phyloP scores from a whole-genome alignment of 345 rosid genomes.

The Mallotus nudiflorus region DNA sequence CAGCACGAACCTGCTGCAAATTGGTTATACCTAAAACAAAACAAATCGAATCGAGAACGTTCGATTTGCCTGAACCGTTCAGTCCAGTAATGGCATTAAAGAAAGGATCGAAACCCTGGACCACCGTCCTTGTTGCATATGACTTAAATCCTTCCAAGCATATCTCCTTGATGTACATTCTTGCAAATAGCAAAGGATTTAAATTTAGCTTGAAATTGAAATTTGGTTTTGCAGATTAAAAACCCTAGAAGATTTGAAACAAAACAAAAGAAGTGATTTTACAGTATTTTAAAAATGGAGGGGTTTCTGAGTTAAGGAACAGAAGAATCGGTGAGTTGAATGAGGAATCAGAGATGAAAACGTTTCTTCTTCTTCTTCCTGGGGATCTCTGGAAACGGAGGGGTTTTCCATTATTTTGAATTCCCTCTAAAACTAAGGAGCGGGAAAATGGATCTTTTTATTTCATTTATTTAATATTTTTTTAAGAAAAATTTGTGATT shows the following conservation, averaged over 20 bases:
- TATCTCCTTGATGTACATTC: conserved; percentile 82
- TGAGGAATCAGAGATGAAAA: background rate
- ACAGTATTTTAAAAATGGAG: background rate
- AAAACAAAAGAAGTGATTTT: too few species aligned
- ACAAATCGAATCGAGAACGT: conserved; percentile 94
- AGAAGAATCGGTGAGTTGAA: conserved; percentile 8
- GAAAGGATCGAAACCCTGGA: conserved; percentile 86
- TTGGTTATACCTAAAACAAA: conserved; percentile 97
- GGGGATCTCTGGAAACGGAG: background rate
- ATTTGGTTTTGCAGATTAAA: too few species aligned
- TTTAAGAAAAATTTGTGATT: background rate
- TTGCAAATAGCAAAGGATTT: background rate
- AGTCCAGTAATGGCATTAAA: conserved; percentile 97
- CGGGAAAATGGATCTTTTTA: conserved; percentile 22
- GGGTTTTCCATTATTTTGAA: conserved; percentile 9
- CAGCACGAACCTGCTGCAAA: conserved; percentile 96
- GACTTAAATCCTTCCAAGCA: conserved; percentile 97
- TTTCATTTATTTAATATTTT: background rate
- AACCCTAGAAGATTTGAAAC: too few species aligned
- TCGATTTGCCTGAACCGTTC: conserved; percentile 99
- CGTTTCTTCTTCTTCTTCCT: background rate
- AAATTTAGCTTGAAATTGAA: too few species aligned
- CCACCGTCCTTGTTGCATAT: conserved; percentile 91
- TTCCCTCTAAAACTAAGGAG: conserved; percentile 11
- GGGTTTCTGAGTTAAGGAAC: conserved; percentile 25